A percentile compares a stretch with the other conserved stretches of the same genome.
phyloP scores from a whole-genome alignment of 2,329 filamentous ascomycete species.

The Stagonosporopsis rhizophila region DNA sequence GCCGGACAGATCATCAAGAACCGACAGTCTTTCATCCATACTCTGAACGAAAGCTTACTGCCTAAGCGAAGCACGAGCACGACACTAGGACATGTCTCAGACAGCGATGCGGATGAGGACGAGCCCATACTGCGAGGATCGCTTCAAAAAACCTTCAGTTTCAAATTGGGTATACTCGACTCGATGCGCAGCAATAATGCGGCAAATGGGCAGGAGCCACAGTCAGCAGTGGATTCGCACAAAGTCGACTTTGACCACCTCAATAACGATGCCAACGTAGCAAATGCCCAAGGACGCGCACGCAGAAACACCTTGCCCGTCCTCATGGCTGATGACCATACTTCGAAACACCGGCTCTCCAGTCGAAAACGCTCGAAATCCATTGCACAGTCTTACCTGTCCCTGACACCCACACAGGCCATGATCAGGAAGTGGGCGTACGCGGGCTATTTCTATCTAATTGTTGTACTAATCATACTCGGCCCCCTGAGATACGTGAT shows the following conservation, averaged over 20 bases:
- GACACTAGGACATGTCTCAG: conserved; percentile 23
- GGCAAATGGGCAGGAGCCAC: conserved; percentile 29
- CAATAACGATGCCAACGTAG: conserved; percentile 4
- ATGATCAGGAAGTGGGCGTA: conserved; percentile 81
- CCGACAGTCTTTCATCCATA: conserved; percentile 53
- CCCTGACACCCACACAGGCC: conserved; percentile 81
- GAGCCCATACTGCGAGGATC: conserved; percentile 28
- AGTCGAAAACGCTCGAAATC: conserved; percentile 42
- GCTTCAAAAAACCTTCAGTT: conserved; percentile 35
- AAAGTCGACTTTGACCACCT: conserved; percentile 23
- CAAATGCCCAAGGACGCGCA: conserved; percentile 21
- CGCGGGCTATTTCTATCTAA: conserved; percentile 76
- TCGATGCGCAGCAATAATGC: conserved; percentile 23
- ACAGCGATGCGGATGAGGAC: conserved; percentile 59
- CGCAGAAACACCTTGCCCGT: conserved; percentile 47
- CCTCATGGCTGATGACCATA: conserved; percentile 31
- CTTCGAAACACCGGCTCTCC: conserved; percentile 28
- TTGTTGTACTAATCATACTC: conserved; percentile 71
- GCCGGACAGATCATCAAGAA: conserved; percentile 54
- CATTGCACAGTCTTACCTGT: conserved; percentile 71
- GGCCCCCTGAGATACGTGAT: conserved; percentile 76
- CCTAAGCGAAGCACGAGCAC: conserved; percentile 35
- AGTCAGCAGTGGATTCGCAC: conserved; percentile 42
- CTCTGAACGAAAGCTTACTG: conserved; percentile 47
- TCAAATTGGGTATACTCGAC: conserved; percentile 29